A percentile compares a stretch with the other conserved stretches of the same genome.
Evolutionary conservation across 1,284 basidiomycete species (phyloP).

Genomic region (Leccinum proximum): DNA sequence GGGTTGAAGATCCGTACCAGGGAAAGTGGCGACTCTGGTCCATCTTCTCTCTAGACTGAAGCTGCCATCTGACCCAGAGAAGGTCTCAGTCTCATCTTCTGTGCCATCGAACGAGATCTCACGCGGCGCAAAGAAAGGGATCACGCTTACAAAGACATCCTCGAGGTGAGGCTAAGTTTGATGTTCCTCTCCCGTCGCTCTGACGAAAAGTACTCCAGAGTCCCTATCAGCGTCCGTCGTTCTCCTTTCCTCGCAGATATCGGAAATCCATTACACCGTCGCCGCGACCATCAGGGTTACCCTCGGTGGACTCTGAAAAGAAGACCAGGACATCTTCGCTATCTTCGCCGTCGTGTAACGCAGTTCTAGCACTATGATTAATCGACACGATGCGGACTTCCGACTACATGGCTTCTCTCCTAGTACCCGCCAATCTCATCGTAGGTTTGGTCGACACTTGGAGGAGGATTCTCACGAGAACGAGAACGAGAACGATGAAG

Average conservation of each 20-base stretch:
- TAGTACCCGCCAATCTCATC: slow-evolving; percentile 8
- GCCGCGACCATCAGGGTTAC: slow-evolving; percentile 34
- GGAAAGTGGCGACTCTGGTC: slow-evolving; percentile 39
- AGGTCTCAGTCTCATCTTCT: slow-evolving; percentile 56
- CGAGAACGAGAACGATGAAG: slow-evolving; percentile 33
- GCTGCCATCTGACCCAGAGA: slow-evolving; percentile 61
- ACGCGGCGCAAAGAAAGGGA: slow-evolving; percentile 71
- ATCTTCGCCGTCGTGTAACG: slow-evolving; percentile 71
- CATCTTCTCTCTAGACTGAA: slow-evolving; percentile 37
- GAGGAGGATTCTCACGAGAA: slow-evolving; percentile 28
- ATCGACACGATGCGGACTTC: slow-evolving; percentile 54
- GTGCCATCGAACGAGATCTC: slow-evolving; percentile 68
- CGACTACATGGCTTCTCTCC: slow-evolving; percentile 26
- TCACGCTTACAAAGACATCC: slow-evolving; percentile 82
- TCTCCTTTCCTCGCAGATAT: slow-evolving; percentile 48
- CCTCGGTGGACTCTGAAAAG: slow-evolving; percentile 32
- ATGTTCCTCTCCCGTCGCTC: background rate
- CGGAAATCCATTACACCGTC: slow-evolving; percentile 58
- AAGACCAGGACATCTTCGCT: slow-evolving; percentile 41
- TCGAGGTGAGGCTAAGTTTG: slow-evolving; percentile 55
- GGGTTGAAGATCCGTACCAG: slow-evolving; percentile 47
- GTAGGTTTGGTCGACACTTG: slow-evolving; percentile 15
- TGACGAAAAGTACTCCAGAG: slow-evolving; percentile 38
- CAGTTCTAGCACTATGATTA: slow-evolving; percentile 78
- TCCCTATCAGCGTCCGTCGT: slow-evolving; percentile 53